Base-by-base conservation (phyloP, 345 rosid species). In the Salix brachista region DNA sequence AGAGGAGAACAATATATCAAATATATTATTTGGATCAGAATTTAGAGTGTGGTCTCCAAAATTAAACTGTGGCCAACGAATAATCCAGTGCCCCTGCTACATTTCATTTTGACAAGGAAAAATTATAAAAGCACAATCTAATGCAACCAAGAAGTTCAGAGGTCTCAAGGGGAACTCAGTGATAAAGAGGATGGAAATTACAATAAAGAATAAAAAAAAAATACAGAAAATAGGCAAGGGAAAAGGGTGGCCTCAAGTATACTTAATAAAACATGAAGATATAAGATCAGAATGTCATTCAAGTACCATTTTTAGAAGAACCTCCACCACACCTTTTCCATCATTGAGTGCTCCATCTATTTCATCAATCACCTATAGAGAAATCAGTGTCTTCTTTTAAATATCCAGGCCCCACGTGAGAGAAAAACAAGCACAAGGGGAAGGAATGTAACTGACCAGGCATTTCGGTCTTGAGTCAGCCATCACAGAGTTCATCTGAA, bases 341-440 rank as follows among this genome's bases (percentile, higher is more conserved):
- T 96, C 98, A 26, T 93, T 90, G 79, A 89, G 99, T 83, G 97
- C 93, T 81, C 99, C 99, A 84, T 96, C 99, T 84, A 93, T 96
- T 91, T 96, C 99, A 87, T 96, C 99, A 83, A 96, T 91, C 65
- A 96, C 95, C 99, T 96, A 81, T 52, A 80, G 26, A 83, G 75
- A 79, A 74, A 28, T 54, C 72, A 26, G 70, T 75, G 65, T 79
- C 75, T 74, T 52, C 66, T 26, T 72, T 71, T 32, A 16, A 30
- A 17, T 14, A 8, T 69, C 73, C 65, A 65, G 50, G 25, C 69
- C 73, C 32, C 52, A 54, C 61, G 13, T 66, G 16, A 58, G 65
- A 39, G 65, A 36, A 70, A 25, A 77, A 65, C 26, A 73, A 69
- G 34, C 52, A 48, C 30, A 77, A 70, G 76, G 56, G 16, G 36